Percentiles rank a stretch among this genome's conserved stretches.
These are phyloP conservation scores for Taphrina sp. DNA, from an alignment of 1,139 yeast genomes.

Conservation along the genomic window DNA sequence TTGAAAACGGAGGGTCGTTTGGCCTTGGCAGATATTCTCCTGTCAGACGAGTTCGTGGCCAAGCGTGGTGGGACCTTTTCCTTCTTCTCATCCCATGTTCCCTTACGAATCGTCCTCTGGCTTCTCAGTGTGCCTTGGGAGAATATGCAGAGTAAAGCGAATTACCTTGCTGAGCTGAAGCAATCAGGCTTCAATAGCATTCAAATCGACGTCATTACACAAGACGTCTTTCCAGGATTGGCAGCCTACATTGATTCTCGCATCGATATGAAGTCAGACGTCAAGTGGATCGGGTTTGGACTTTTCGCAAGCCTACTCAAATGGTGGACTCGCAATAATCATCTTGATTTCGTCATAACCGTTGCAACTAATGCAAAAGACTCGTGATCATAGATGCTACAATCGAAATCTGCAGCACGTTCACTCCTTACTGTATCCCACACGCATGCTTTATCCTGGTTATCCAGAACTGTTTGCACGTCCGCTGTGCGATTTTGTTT, in stretches of 20 bases:
- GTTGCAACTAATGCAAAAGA: no score
- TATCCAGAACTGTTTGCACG: no score
- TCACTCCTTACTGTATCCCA: no score
- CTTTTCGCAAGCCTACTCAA: not conserved
- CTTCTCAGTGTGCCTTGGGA: not conserved
- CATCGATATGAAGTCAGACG: not conserved
- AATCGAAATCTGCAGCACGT: no score
- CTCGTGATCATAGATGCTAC: no score
- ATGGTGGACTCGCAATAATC: not conserved
- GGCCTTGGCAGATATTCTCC: not conserved
- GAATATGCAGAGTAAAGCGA: not conserved
- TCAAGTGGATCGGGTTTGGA: not conserved
- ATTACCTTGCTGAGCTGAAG: not conserved
- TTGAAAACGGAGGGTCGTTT: not conserved
- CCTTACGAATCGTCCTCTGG: not conserved
- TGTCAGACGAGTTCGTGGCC: no score
- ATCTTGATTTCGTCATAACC: not conserved
- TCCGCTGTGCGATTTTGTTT: no score
- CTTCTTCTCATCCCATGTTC: no score
- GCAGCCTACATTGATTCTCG: not conserved
- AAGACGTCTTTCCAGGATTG: not conserved
- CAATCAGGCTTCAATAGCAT: not conserved
- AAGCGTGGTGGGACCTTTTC: not conserved
- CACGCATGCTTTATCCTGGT: no score
- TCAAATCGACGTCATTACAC: not conserved